Base-by-base conservation (phyloP, 352 stramenopile genomes). In the Phytophthora europaea region DNA sequence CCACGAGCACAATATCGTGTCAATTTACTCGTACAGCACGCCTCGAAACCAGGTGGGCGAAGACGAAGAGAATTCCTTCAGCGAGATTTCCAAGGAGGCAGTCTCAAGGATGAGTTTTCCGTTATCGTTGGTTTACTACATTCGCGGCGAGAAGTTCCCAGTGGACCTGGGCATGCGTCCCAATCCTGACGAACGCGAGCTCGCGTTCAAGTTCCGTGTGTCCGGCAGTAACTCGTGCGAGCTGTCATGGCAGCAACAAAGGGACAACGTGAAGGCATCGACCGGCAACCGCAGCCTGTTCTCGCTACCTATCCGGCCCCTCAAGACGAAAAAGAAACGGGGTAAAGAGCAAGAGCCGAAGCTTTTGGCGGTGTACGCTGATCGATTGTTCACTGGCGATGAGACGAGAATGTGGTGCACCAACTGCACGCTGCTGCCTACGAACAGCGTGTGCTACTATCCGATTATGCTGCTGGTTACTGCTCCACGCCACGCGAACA, bases 351-450 rank as follows among this genome's bases (percentile, higher is more conserved):
- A 67, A 45, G 66, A 75, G 48, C 16, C 60, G 7, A 81, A 84
- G 64, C 63, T 93, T 13, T 66, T 82, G 18, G 88, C 83, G 1
- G 86, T 96, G 18, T 96, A 94, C 56, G 67, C 79, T 15, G 86
- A 94, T 59, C 83, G 85, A 5, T 53, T 95, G 13, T 93, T 91
- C 50, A 94, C 84, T 7, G 89, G 89, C n/a, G 81, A 92, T 56
- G 88, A 94, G 53, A 89, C 85, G 51, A 82, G 69, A 43, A 93
- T 96, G 84, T 89, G 90, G 65, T 93, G 88, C 70, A 85, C 75
- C 54, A 93, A 94, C 59, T 94, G 84, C 58, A 96, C 89, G 40
- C 66, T 96, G 45, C 61, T 96, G 34, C 89, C 89, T 8, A 83
- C 88, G 10, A 78, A 82, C 34, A 80, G 72, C 7, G 48, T 83